Percentiles rank a stretch among this genome's conserved stretches.
Evolutionary conservation across 2,329 filamentous ascomycete species (phyloP).

Genomic region (Achaetomium macrosporum): DNA sequence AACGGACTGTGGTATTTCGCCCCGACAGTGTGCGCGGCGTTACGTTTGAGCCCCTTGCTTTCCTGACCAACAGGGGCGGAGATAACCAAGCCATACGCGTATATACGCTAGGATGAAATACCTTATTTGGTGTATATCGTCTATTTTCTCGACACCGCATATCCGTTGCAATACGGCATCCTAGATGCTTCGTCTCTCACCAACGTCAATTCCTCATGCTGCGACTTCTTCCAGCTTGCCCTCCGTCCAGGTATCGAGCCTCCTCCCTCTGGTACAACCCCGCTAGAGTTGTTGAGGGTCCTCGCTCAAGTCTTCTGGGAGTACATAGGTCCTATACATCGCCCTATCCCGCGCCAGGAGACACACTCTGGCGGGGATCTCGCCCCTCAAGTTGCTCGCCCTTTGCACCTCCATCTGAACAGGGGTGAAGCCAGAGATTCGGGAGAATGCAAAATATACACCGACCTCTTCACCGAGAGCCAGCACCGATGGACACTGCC

Average conservation of each 20-base stretch:
- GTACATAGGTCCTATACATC: slow-evolving; percentile 42
- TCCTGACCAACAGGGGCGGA: no score
- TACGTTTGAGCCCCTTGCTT: no score
- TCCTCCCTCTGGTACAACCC: neutral
- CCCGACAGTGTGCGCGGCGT: no score
- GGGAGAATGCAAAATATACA: slow-evolving; percentile 18
- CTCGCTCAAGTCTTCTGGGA: slow-evolving; percentile 31
- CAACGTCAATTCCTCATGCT: neutral
- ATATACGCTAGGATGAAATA: no score
- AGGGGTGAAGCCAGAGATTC: slow-evolving; percentile 33
- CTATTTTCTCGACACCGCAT: no score
- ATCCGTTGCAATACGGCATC: no score
- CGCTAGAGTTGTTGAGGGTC: neutral
- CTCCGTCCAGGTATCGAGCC: neutral
- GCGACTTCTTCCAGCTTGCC: neutral
- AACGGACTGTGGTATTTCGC: no score
- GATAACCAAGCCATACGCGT: no score
- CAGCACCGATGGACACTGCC: slow-evolving; percentile 2
- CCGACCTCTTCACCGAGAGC: neutral
- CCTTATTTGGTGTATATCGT: no score
- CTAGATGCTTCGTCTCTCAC: no score
- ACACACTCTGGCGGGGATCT: slow-evolving; percentile 45
- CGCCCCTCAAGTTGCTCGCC: slow-evolving; percentile 38
- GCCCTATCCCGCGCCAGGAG: slow-evolving; percentile 44
- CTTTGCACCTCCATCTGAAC: slow-evolving; percentile 48